These are phyloP conservation scores for Metschnikowia vanudenii DNA, from an alignment of 805 yeast genomes.

Conservation along the genomic window DNA sequence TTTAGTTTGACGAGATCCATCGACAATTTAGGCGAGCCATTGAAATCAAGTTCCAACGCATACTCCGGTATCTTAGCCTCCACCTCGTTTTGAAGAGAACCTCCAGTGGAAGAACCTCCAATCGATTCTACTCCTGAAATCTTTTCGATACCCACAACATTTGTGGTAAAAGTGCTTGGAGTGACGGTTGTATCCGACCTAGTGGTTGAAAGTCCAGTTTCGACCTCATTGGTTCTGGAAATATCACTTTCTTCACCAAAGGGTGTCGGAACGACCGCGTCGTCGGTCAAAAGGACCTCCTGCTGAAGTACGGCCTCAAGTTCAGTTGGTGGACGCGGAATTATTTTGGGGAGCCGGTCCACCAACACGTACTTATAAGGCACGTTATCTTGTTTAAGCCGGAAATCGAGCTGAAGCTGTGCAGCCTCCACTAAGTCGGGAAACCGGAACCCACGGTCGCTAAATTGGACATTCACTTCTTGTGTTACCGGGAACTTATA, in stretches of 20 bases:
- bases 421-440: slow-evolving; percentile 64
- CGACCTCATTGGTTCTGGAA: not conserved
- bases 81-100: not conserved
- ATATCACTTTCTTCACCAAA: not conserved
- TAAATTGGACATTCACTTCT: slow-evolving; percentile 27
- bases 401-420: slow-evolving; percentile 33
- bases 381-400: slow-evolving; percentile 7
- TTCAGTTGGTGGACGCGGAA: slow-evolving; percentile 8
- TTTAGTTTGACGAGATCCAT: slow-evolving; percentile 40
- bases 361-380: slow-evolving; percentile 14
- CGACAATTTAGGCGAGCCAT: slow-evolving; percentile 44
- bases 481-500: slow-evolving; percentile 18
- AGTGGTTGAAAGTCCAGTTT: too few species aligned
- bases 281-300: slow-evolving; percentile 4
- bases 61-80: slow-evolving; percentile 3
- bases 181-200: too few species aligned
- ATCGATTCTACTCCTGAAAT: not conserved
- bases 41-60: slow-evolving; percentile 35
- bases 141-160: too few species aligned
- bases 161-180: too few species aligned
- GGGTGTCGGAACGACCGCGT: not conserved
- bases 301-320: not conserved
- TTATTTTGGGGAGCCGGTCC: slow-evolving; percentile 13
- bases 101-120: not conserved
- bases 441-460: slow-evolving; percentile 47